Evolutionary conservation across 768 basidiomycete species (phyloP).

Genomic region (Lactifluus echinatus): DNA sequence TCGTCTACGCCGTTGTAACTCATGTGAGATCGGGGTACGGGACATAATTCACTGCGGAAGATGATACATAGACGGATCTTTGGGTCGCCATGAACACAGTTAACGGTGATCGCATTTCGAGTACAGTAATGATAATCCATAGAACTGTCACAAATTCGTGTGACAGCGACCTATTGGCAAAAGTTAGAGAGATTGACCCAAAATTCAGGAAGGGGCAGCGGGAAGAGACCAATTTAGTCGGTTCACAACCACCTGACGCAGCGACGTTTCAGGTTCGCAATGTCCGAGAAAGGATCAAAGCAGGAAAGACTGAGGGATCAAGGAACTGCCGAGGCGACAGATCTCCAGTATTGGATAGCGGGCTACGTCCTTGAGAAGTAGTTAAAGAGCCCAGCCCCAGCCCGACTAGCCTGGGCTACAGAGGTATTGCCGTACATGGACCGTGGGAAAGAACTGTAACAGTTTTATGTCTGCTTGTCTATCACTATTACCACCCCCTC

Average conservation of each 20-base stretch:
- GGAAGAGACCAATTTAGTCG: too few relatives aligned
- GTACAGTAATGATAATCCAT: constrained; percentile 26
- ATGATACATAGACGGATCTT: too few relatives aligned
- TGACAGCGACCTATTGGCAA: not conserved
- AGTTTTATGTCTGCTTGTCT: constrained; percentile 21
- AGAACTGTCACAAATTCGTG: not conserved
- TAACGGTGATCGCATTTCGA: not conserved
- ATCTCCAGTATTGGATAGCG: not conserved
- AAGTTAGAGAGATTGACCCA: too few relatives aligned
- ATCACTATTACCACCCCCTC: not conserved
- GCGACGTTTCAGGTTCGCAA: not conserved
- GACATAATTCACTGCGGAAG: too few relatives aligned
- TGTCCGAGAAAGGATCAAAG: not conserved
- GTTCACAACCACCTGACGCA: too few relatives aligned
- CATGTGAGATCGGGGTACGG: not conserved
- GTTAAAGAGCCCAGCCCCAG: too few relatives aligned
- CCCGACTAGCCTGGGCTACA: not conserved
- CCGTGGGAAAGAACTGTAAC: constrained; percentile 34
- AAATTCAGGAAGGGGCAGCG: too few relatives aligned
- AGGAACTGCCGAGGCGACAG: not conserved
- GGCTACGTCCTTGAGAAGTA: too few relatives aligned
- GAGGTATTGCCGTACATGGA: constrained; percentile 7
- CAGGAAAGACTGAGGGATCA: too few relatives aligned
- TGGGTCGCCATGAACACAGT: not conserved
- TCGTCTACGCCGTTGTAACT: not conserved